Evolutionary conservation across 1,139 yeast species (phyloP).

Genomic region (Meyerozyma sp.): DNA sequence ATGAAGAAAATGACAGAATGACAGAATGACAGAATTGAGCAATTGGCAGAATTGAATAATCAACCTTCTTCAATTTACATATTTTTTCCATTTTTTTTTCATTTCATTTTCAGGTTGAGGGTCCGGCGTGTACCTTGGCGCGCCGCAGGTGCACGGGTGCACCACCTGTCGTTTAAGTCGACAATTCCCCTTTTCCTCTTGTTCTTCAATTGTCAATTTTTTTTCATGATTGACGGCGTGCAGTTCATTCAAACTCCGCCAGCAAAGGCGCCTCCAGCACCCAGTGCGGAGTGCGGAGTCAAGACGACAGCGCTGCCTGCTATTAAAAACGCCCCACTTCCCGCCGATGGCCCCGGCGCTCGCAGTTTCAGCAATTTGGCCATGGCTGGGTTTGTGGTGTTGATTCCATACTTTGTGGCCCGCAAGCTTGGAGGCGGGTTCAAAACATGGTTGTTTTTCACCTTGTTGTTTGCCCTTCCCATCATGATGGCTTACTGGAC

Average conservation of each 20-base stretch:
- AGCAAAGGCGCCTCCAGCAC: slow-evolving; percentile 47
- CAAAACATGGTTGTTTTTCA: slow-evolving; percentile 57
- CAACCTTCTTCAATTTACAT: too few relatives aligned
- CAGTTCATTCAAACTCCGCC: slow-evolving; percentile 59
- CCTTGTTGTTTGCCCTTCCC: slow-evolving; percentile 55
- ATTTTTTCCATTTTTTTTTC: too few relatives aligned
- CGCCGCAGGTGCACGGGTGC: neutral
- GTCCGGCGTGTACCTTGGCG: neutral
- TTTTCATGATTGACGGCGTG: slow-evolving; percentile 32
- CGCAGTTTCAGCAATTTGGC: slow-evolving; percentile 65
- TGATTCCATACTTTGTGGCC: slow-evolving; percentile 60
- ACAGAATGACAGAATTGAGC: too few relatives aligned
- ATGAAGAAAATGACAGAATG: neutral
- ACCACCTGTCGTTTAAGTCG: neutral
- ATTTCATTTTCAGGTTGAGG: neutral
- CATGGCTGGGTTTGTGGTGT: slow-evolving; percentile 47
- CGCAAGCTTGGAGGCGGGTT: slow-evolving; percentile 71
- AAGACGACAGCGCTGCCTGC: slow-evolving; percentile 64
- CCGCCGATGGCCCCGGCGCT: slow-evolving; percentile 91
- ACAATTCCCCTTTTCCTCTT: neutral
- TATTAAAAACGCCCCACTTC: slow-evolving; percentile 79
- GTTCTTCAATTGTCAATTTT: neutral
- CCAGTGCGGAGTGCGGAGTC: slow-evolving; percentile 50
- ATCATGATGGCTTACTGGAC: slow-evolving; percentile 82
- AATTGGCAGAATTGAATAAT: too few relatives aligned